Evolutionary conservation across 140 eudicot species (phyloP).

Genomic region (Bidens hawaiensis): DNA sequence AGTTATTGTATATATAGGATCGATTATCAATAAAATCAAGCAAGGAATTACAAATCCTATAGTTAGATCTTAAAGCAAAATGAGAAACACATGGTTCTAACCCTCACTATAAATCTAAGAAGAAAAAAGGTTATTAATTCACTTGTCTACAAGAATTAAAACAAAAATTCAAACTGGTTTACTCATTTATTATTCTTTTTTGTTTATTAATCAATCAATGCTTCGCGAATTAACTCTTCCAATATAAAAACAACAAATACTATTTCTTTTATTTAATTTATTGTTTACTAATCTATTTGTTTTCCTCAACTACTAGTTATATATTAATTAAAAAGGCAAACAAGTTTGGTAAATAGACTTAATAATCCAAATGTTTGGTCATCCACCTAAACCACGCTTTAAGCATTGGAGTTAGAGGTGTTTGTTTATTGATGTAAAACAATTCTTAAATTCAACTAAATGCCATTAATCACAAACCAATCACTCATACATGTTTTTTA

Average conservation of each 20-base stretch:
- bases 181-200: background rate
- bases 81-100: no score
- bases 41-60: no score
- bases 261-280: background rate
- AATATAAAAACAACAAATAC: background rate
- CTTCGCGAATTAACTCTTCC: background rate
- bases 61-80: no score
- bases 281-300: background rate
- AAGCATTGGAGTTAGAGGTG: slow-evolving; percentile 29
- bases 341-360: slow-evolving; percentile 18
- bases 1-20: no score
- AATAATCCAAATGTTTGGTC: slow-evolving; percentile 26
- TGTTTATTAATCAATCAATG: background rate
- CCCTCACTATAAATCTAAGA: no score
- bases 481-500: background rate
- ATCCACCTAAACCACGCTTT: slow-evolving; percentile 38
- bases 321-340: background rate
- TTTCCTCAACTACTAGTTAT: slow-evolving; percentile 2
- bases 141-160: no score
- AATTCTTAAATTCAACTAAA: slow-evolving; percentile 17
- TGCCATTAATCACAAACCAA: slow-evolving; percentile 10
- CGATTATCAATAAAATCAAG: no score
- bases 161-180: background rate
- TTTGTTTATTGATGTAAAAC: slow-evolving; percentile 19
- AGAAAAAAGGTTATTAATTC: no score